Evolutionary conservation across 805 yeast species (phyloP).

Genomic region (Clavispora santaluciae): DNA sequence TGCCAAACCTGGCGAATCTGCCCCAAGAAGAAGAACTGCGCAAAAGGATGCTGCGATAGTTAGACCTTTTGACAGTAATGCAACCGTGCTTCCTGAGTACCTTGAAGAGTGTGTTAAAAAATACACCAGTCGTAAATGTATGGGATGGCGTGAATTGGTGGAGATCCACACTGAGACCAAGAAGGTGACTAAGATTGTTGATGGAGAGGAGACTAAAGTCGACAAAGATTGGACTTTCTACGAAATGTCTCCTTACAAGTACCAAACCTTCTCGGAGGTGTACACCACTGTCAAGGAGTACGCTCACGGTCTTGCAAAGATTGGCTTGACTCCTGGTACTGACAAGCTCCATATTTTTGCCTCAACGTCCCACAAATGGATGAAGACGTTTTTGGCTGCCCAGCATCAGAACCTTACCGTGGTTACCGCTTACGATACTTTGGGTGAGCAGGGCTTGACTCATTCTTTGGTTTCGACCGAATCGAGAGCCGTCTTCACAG

Average conservation of each 20-base stretch:
- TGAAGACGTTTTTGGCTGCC: slow-evolving; percentile 79
- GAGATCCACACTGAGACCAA: slow-evolving; percentile 76
- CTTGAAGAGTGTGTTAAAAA: slow-evolving; percentile 55
- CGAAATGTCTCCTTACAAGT: slow-evolving; percentile 71
- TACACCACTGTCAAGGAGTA: slow-evolving; percentile 42
- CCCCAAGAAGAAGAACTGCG: slow-evolving; percentile 66
- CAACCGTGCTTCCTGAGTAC: slow-evolving; percentile 67
- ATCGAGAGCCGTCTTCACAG: slow-evolving; percentile 76
- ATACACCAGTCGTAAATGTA: slow-evolving; percentile 49
- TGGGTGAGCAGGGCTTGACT: slow-evolving; percentile 83
- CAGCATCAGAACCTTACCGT: slow-evolving; percentile 75
- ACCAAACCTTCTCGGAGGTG: slow-evolving; percentile 58
- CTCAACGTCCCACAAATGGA: slow-evolving; percentile 83
- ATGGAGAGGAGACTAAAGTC: slow-evolving; percentile 67
- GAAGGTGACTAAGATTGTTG: slow-evolving; percentile 65
- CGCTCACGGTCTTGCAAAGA: slow-evolving; percentile 71
- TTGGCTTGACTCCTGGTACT: slow-evolving; percentile 64
- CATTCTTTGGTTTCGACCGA: slow-evolving; percentile 83
- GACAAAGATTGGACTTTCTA: slow-evolving; percentile 87
- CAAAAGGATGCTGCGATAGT: slow-evolving; percentile 46
- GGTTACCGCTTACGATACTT: slow-evolving; percentile 94
- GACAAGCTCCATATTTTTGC: slow-evolving; percentile 78
- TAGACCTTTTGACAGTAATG: slow-evolving; percentile 60
- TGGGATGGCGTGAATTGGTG: slow-evolving; percentile 75
- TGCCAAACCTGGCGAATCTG: slow-evolving; percentile 72